Evolutionary conservation across 257 asterid genomes (phyloP).

Genomic region (Lycium ferocissimum): DNA sequence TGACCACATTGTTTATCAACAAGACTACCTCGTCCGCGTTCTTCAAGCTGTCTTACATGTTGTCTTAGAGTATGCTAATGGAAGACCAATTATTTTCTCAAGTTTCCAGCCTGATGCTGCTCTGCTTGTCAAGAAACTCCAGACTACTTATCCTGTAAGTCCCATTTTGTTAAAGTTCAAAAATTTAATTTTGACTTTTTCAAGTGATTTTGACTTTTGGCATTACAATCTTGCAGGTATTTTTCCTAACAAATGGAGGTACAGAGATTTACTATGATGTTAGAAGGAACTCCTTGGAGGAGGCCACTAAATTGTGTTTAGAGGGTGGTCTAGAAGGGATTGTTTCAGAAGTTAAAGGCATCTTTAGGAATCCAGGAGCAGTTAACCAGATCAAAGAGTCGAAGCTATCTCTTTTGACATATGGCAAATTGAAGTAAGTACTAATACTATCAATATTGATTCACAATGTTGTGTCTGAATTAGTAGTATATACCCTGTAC

Average conservation of each 20-base stretch:
- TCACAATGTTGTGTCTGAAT: neutral
- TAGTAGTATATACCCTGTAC: neutral
- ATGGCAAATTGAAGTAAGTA: slow-evolving; percentile 88
- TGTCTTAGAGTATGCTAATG: slow-evolving; percentile 65
- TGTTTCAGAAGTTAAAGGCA: slow-evolving; percentile 81
- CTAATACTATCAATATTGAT: slow-evolving; percentile 22
- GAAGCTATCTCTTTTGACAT: slow-evolving; percentile 73
- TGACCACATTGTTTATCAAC: slow-evolving; percentile 63
- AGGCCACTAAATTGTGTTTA: slow-evolving; percentile 71
- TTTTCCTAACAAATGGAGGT: slow-evolving; percentile 89
- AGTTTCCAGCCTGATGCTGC: slow-evolving; percentile 93
- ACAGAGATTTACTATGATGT: slow-evolving; percentile 67
- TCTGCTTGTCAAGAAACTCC: slow-evolving; percentile 64
- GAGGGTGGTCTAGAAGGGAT: slow-evolving; percentile 92
- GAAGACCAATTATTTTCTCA: slow-evolving; percentile 76
- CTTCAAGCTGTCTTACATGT: slow-evolving; percentile 62
- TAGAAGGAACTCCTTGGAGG: slow-evolving; percentile 86
- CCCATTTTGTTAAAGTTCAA: neutral
- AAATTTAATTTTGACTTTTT: neutral
- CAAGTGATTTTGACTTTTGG: neutral
- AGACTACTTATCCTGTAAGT: slow-evolving; percentile 72
- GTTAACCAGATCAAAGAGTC: slow-evolving; percentile 77
- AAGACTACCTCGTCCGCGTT: slow-evolving; percentile 51
- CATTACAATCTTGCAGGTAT: slow-evolving; percentile 57
- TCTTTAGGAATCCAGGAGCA: slow-evolving; percentile 76